Evolutionary conservation across 2,329 filamentous ascomycete species (phyloP).

Genomic region (Botrytis aclada): DNA sequence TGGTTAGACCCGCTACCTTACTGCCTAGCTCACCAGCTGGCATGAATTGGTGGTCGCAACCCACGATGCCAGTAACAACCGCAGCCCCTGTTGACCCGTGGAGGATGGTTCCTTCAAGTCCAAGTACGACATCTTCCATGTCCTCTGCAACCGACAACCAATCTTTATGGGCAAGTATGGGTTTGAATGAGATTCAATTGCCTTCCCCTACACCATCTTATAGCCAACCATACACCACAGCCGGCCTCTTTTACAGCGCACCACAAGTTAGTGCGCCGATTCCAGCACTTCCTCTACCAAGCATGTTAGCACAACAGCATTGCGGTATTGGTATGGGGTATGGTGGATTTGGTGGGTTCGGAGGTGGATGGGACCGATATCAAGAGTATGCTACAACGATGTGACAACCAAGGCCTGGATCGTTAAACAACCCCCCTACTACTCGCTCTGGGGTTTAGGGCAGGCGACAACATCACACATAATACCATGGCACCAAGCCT

Average conservation of each 20-base stretch:
- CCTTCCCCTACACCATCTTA: slow-evolving; percentile 77
- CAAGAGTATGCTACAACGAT: slow-evolving; percentile 85
- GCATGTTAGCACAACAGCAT: slow-evolving; percentile 75
- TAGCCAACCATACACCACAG: slow-evolving; percentile 73
- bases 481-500: slow-evolving; percentile 16
- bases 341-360: slow-evolving; percentile 68
- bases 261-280: slow-evolving; percentile 72
- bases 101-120: slow-evolving; percentile 87
- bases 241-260: slow-evolving; percentile 75
- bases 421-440: slow-evolving; percentile 45
- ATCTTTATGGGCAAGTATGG: slow-evolving; percentile 76
- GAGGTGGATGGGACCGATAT: slow-evolving; percentile 72
- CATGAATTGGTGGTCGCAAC: slow-evolving; percentile 78
- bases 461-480: slow-evolving; percentile 33
- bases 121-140: slow-evolving; percentile 65
- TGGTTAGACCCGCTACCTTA: slow-evolving; percentile 80
- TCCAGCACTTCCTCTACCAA: slow-evolving; percentile 76
- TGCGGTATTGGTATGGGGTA: slow-evolving; percentile 79
- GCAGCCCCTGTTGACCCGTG: slow-evolving; percentile 78
- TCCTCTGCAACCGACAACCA: slow-evolving; percentile 56
- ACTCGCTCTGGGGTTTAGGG: slow-evolving; percentile 47
- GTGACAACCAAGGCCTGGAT: slow-evolving; percentile 61
- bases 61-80: slow-evolving; percentile 60
- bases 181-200: slow-evolving; percentile 69
- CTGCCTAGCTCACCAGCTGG: slow-evolving; percentile 76